Evolutionary conservation across 371 early-diverging fungal species (phyloP).

Genomic region (Mortierella sp.): DNA sequence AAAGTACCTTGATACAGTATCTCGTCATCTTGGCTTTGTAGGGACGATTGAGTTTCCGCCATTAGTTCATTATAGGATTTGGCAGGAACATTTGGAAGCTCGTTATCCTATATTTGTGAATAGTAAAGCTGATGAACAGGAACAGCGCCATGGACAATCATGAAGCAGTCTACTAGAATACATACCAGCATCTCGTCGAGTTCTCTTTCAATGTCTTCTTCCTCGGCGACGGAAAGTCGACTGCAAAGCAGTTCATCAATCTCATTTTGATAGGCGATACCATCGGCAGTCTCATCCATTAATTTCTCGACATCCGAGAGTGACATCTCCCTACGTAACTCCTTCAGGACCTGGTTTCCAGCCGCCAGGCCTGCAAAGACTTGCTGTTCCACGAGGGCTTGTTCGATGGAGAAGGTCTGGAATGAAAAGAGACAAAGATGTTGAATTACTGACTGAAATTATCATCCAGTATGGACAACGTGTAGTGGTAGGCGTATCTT

Average conservation of each 20-base stretch:
- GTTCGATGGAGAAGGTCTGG: slow-evolving; percentile 90
- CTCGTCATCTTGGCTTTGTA: background rate
- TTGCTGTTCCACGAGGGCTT: slow-evolving; percentile 90
- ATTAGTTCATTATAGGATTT: background rate
- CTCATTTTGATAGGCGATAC: slow-evolving; percentile 95
- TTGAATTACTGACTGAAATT: background rate
- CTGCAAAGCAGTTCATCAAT: slow-evolving; percentile 83
- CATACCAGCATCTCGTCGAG: slow-evolving; percentile 71
- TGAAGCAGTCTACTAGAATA: background rate
- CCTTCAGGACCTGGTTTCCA: slow-evolving; percentile 89
- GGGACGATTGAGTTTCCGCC: background rate
- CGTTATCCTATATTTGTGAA: background rate
- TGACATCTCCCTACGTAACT: slow-evolving; percentile 91
- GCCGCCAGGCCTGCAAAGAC: slow-evolving; percentile 85
- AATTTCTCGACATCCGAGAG: slow-evolving; percentile 94
- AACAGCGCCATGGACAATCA: background rate
- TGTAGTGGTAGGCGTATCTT: background rate
- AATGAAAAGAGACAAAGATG: background rate
- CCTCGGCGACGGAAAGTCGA: slow-evolving; percentile 83
- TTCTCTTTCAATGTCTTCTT: slow-evolving; percentile 87
- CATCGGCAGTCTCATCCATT: slow-evolving; percentile 96
- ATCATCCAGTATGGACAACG: background rate
- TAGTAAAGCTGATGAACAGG: too few relatives aligned
- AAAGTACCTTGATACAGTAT: background rate
- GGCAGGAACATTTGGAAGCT: background rate